Percentiles rank a stretch among this genome's conserved stretches.
These are phyloP conservation scores for Leccinellum albellum DNA, from an alignment of 768 basidiomycete genomes.

Conservation along the genomic window DNA sequence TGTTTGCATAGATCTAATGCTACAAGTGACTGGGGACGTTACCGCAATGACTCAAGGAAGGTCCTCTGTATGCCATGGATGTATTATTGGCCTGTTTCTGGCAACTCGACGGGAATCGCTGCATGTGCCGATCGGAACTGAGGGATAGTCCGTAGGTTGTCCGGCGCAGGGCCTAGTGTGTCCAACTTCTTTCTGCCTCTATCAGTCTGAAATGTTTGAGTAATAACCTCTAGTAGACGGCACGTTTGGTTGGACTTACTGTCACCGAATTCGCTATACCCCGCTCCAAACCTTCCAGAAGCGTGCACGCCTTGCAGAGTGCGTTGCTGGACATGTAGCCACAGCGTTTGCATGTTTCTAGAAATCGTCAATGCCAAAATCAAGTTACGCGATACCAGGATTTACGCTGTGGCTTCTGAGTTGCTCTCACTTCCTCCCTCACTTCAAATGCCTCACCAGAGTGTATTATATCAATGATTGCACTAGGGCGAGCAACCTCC, in stretches of 20 bases:
- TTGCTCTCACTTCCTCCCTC: slow-evolving; percentile 77
- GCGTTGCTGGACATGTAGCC: slow-evolving; percentile 96
- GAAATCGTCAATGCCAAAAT: not conserved
- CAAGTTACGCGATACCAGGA: slow-evolving; percentile 9
- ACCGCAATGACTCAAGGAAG: not conserved
- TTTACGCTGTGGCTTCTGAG: slow-evolving; percentile 83
- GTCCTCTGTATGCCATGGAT: not conserved
- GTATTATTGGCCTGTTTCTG: slow-evolving; percentile 12
- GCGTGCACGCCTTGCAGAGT: slow-evolving; percentile 92
- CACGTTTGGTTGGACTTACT: slow-evolving; percentile 40
- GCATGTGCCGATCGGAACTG: slow-evolving; percentile 51
- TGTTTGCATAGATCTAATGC: slow-evolving; percentile 3
- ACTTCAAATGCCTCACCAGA: slow-evolving; percentile 91
- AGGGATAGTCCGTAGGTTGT: slow-evolving; percentile 76
- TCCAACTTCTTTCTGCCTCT: slow-evolving; percentile 61
- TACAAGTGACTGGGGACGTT: not conserved
- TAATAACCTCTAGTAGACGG: not conserved
- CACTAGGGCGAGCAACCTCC: slow-evolving; percentile 89
- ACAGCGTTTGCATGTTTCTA: slow-evolving; percentile 89
- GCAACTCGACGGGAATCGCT: slow-evolving; percentile 39
- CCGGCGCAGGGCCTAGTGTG: slow-evolving; percentile 54
- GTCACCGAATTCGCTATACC: slow-evolving; percentile 66
- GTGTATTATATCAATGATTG: slow-evolving; percentile 97
- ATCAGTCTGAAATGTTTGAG: slow-evolving; percentile 51
- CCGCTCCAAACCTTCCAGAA: slow-evolving; percentile 86